A percentile compares a stretch with the other conserved stretches of the same genome.
These are phyloP conservation scores for Beauveria asiatica DNA, from an alignment of 2,329 filamentous ascomycete species.

Conservation along the genomic window DNA sequence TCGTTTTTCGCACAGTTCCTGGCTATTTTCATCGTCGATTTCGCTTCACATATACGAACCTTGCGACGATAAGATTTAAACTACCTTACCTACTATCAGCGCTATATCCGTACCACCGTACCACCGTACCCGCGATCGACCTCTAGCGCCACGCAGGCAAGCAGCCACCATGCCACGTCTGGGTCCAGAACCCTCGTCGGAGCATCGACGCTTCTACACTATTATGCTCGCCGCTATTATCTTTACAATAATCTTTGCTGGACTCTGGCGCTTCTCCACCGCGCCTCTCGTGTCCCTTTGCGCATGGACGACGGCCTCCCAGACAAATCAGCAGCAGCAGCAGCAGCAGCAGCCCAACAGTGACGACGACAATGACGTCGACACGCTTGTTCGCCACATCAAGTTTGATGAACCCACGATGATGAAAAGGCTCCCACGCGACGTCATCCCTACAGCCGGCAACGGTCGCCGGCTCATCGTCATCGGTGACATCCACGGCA, in stretches of 20 bases:
- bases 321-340: neutral
- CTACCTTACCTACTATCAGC: no score
- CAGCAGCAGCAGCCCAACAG: neutral
- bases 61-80: no score
- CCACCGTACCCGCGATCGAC: neutral
- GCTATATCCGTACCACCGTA: no score
- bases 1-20: neutral
- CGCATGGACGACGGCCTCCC: neutral
- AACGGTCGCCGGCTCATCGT: slow-evolving; percentile 60
- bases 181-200: neutral
- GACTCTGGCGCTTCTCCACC: neutral
- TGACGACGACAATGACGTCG: slow-evolving; percentile 26
- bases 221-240: neutral
- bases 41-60: neutral
- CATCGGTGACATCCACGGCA: slow-evolving; percentile 89
- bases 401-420: slow-evolving; percentile 25
- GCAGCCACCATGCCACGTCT: slow-evolving; percentile 1
- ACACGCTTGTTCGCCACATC: neutral
- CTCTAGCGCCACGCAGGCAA: neutral
- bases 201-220: neutral
- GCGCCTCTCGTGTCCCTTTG: neutral
- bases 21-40: neutral
- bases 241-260: neutral
- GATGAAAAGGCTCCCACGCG: slow-evolving; percentile 22
- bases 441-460: slow-evolving; percentile 24